Evolutionary conservation across 2,329 filamentous ascomycete genomes (phyloP), one percentile per base, ranked within the genome.

Genomic region (Hypoxylon sp.): DNA sequence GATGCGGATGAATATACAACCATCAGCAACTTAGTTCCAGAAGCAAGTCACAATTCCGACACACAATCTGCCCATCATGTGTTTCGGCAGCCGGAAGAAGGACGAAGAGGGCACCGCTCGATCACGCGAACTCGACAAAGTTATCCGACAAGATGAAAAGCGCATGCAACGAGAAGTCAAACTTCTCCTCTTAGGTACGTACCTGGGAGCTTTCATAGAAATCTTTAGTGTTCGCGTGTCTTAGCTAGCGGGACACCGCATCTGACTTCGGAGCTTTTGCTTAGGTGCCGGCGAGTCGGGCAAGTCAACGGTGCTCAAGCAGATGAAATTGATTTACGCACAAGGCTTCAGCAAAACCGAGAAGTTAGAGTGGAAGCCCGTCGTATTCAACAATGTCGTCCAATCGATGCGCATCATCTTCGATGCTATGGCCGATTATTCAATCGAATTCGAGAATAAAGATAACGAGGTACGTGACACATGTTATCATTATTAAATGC

Each of bases 301-400:
- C 71, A 98, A 98, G 81, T 97, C 95, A 7, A 98, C 95, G 1
- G 94, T 98, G 64, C 88, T 98, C 71, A 98, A 98, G 83, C 95
- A 98, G 84, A 98, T 99, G 96, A 95, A 95, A 79, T 90, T 99
- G 80, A 97, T 99, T 74, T 96, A 98, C 79, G 90, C 93, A 12
- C 90, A 94, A 79, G 95, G 96, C 53, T 98, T 98, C 82, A 93
- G 89, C 75, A 91, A 92, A 74, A 89, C 88, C 70, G 96, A 98
- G 79, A 92, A 94, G 79, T 89, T 96, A 70, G 93, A 97, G 84
- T 97, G 93, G 87, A 94, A 96, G 73, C 92, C 94, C 14, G 94
- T 97, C 75, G 94, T 98, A 71, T 98, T 97, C 81, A 94, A 91
- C 80, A 99, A 99, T 79, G 87, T 98, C 70, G 85, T 97, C 54